phyloP scores from a whole-genome alignment of 441 rosid genomes.

The Kokia cookei region DNA sequence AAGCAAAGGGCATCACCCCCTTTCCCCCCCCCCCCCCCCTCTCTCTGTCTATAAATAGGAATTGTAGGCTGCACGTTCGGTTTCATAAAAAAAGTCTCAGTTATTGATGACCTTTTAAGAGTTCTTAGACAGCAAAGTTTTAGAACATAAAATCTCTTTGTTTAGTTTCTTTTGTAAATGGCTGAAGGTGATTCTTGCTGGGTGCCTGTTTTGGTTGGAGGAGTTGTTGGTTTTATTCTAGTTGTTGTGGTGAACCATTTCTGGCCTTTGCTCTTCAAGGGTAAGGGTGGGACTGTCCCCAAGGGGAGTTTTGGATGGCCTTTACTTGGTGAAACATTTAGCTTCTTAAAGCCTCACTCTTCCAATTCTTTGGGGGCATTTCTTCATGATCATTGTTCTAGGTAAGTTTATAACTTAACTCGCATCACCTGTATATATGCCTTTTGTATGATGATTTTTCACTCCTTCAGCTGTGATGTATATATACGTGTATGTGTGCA shows the following conservation, averaged over 20 bases:
- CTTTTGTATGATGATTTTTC: neutral
- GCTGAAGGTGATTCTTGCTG: constrained; percentile 17
- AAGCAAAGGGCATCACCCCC: neutral
- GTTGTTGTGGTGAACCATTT: constrained; percentile 32
- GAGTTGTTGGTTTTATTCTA: constrained; percentile 9
- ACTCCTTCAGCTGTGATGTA: neutral
- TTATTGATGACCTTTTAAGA: neutral
- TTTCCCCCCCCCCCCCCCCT: neutral
- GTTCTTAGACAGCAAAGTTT: neutral
- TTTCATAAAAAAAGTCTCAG: neutral
- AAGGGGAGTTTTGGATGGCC: constrained; percentile 55
- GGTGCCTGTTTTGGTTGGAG: constrained; percentile 16
- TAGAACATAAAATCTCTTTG: neutral
- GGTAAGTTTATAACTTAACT: constrained; percentile 14
- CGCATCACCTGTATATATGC: neutral
- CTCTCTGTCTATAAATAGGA: constrained; percentile 22
- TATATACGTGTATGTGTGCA: neutral
- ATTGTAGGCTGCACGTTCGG: neutral
- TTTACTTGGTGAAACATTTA: constrained; percentile 45
- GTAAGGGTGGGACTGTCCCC: constrained; percentile 21
- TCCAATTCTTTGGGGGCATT: constrained; percentile 42
- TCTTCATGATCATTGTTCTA: constrained; percentile 40
- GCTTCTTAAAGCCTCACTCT: constrained; percentile 43
- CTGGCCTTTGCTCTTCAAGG: constrained; percentile 29
- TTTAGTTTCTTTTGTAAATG: constrained; percentile 6